Base-by-base conservation (phyloP, 2,329 filamentous ascomycete genomes). In the Pseudopyrenochaeta lycopersici region DNA sequence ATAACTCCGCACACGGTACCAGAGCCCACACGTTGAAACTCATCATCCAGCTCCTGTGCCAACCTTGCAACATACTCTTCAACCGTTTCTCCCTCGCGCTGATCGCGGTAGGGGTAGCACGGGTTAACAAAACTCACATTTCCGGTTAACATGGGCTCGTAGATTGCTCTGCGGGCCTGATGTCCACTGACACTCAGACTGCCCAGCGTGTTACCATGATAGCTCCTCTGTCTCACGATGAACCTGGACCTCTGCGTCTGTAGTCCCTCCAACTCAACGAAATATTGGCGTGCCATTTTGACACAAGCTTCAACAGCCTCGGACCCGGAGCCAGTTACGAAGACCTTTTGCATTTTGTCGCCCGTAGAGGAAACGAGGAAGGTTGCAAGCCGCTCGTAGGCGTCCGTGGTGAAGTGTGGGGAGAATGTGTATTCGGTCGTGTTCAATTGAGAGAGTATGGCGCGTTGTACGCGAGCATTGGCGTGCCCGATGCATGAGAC, bases 401-500 rank as follows among this genome's bases (percentile, higher is more conserved):
- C 76, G 3, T 76, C 67, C 0, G 81, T 85, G 1, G 78, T 80
- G 65, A 85, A 90, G 65, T 85, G 85, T 2, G 83, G 76, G 0
- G 85, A 82, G 44, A 85, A 81, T 27, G 84, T 83, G 46, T 89
- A 90, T 1, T 81, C 78, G 0, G 88, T 72, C 23, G 21, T 33
- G 41, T 82, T 78, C 60, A 89, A 78, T 64, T 92, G 89, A 4
- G 78, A 63, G 4, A 77, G 72, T 32, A 91, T 81, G 1, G 88
- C 88, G 4, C 81, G 75, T 9, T 79, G 78, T n/a, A 92, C 84
- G 44, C 86, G 79, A 35, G 80, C 66, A 46, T 89, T 83, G 48
- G 88, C 82, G 63, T 91, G 87, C 6, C 90, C 90, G 4, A 93
- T 76, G 66, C 87, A 88, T 12, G 86, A 81, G 2, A 92, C 89